phyloP scores from a whole-genome alignment of 1,284 basidiomycete genomes.

The Papiliotrema nemorosa region DNA sequence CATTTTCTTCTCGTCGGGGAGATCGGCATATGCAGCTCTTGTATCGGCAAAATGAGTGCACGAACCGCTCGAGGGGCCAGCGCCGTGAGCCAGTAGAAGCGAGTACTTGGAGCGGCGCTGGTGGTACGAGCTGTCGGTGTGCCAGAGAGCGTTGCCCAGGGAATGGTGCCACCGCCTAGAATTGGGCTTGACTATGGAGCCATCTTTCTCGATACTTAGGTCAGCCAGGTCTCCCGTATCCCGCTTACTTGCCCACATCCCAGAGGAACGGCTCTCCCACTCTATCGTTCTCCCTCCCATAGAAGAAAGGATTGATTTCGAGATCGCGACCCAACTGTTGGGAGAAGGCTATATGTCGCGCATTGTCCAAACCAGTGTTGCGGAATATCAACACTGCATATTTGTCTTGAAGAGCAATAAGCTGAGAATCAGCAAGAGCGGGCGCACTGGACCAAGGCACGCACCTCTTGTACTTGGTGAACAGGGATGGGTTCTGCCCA shows the following conservation, averaged over 20 bases:
- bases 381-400: constrained; percentile 35
- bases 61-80: not conserved
- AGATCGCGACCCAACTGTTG: constrained; percentile 19
- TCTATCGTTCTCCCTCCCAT: constrained; percentile 1
- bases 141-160: constrained; percentile 25
- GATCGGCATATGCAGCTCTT: constrained; percentile 4
- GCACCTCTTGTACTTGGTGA: not conserved
- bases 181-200: constrained; percentile 6
- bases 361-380: constrained; percentile 27
- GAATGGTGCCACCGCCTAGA: constrained; percentile 12
- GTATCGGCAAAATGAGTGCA: constrained; percentile 8
- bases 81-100: constrained; percentile 6
- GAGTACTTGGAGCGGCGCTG: constrained; percentile 32
- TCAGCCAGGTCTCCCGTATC: not conserved
- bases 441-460: not conserved
- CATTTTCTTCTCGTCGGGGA: constrained; percentile 6
- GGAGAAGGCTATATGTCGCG: constrained; percentile 26
- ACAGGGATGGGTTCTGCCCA: constrained; percentile 3
- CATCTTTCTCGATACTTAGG: constrained; percentile 8
- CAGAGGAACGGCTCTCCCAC: constrained; percentile 1
- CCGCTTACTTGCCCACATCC: constrained; percentile 10
- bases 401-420: constrained; percentile 7
- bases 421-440: not conserved
- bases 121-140: constrained; percentile 35
- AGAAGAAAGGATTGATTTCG: constrained; percentile 6